phyloP scores from a whole-genome alignment of 352 stramenopile genomes.

The Pythium angustatum region DNA sequence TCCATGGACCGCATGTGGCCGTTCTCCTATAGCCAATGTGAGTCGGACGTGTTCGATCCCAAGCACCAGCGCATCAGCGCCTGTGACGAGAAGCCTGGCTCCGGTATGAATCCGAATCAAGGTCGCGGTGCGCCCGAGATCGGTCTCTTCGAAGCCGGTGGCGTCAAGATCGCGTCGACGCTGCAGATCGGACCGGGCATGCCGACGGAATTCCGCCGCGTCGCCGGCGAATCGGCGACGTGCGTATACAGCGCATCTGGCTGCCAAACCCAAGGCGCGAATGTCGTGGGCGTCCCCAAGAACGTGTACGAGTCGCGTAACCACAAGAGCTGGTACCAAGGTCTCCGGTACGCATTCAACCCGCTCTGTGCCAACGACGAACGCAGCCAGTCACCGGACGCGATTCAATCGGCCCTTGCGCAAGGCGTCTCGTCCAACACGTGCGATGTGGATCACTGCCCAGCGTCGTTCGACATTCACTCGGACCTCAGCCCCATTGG shows the following conservation, averaged over 20 bases:
- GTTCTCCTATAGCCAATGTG: slow-evolving; percentile 91
- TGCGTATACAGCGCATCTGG: slow-evolving; percentile 22
- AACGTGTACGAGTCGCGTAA: slow-evolving; percentile 25
- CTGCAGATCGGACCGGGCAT: slow-evolving; percentile 75
- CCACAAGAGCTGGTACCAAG: slow-evolving; percentile 39
- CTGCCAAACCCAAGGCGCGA: slow-evolving; percentile 28
- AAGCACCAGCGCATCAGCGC: slow-evolving; percentile 63
- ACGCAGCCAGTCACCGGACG: slow-evolving; percentile 29
- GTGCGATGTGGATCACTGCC: slow-evolving; percentile 45
- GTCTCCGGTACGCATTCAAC: slow-evolving; percentile 40
- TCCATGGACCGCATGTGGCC: slow-evolving; percentile 92
- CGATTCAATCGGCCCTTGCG: slow-evolving; percentile 32
- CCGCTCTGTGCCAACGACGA: slow-evolving; percentile 28
- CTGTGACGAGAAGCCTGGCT: slow-evolving; percentile 88
- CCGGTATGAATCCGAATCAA: slow-evolving; percentile 76
- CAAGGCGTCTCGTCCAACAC: slow-evolving; percentile 44
- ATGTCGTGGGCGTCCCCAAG: slow-evolving; percentile 29
- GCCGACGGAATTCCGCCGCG: slow-evolving; percentile 38
- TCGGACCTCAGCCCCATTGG: slow-evolving; percentile 40
- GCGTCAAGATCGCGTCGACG: slow-evolving; percentile 68
- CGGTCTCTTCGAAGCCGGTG: slow-evolving; percentile 86
- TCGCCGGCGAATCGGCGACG: slow-evolving; percentile 17
- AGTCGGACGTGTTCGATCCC: slow-evolving; percentile 44
- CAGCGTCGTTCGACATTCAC: slow-evolving; percentile 46
- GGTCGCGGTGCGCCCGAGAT: slow-evolving; percentile 93